Conservation (phyloP, 352 stramenopile species). For the Phytophthora multivora region DNA sequence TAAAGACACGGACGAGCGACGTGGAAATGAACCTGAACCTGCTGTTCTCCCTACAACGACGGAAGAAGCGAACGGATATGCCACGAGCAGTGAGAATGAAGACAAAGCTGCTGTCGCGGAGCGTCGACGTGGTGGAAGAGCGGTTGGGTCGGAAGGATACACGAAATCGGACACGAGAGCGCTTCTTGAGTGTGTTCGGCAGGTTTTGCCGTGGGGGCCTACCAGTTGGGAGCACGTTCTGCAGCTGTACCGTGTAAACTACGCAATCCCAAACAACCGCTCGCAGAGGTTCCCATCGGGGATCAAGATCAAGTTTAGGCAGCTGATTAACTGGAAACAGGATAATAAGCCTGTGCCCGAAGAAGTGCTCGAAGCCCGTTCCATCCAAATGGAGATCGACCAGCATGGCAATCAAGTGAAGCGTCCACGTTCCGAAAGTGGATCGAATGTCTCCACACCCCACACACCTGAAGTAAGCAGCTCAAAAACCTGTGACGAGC, state of each 20-base stretch:
- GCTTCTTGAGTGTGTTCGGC: slow-evolving; percentile 30
- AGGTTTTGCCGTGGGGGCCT: slow-evolving; percentile 28
- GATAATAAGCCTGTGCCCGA: slow-evolving; percentile 9
- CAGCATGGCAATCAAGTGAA: slow-evolving; percentile 11
- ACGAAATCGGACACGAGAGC: slow-evolving; percentile 25
- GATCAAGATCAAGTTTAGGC: slow-evolving; percentile 45
- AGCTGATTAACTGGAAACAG: slow-evolving; percentile 41
- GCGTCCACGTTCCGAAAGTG: slow-evolving; percentile 13
- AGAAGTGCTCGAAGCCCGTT: slow-evolving; percentile 36
- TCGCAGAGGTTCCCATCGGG: slow-evolving; percentile 22
- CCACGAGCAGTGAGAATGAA: slow-evolving; percentile 15
- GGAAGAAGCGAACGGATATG: not conserved
- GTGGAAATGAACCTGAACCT: not conserved
- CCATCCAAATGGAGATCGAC: slow-evolving; percentile 34
- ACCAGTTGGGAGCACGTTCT: slow-evolving; percentile 37
- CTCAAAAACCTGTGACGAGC: slow-evolving; percentile 5
- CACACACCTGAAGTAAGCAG: slow-evolving; percentile 10
- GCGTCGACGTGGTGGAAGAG: slow-evolving; percentile 22
- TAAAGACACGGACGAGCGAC: slow-evolving; percentile 6
- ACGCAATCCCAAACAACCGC: slow-evolving; percentile 35
- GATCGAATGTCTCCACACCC: slow-evolving; percentile 7
- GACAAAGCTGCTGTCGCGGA: slow-evolving; percentile 5
- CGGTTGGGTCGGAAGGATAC: slow-evolving; percentile 42
- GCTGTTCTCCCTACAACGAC: not conserved
- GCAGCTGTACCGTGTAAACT: slow-evolving; percentile 35